phyloP scores from a whole-genome alignment of 768 basidiomycete genomes.

The Amanita rimosa region DNA sequence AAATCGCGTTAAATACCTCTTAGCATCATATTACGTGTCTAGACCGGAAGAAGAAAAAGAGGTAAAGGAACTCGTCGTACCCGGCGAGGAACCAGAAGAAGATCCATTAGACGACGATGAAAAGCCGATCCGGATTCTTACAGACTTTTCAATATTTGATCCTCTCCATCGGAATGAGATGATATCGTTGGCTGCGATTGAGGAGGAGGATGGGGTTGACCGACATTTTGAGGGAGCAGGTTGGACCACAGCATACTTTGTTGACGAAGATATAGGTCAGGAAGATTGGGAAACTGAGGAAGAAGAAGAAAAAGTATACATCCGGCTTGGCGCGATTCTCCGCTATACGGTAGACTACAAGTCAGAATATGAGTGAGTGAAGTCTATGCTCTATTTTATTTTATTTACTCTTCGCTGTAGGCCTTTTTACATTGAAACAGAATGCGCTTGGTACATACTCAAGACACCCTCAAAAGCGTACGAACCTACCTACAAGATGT shows the following conservation, averaged over 20 bases:
- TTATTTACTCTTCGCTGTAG: slow-evolving; percentile 25
- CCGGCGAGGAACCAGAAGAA: slow-evolving; percentile 29
- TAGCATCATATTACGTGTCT: slow-evolving; percentile 29
- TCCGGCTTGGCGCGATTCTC: slow-evolving; percentile 37
- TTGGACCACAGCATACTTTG: slow-evolving; percentile 30
- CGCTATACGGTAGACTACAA: slow-evolving; percentile 41
- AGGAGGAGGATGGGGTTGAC: slow-evolving; percentile 26
- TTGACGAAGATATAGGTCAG: slow-evolving; percentile 55
- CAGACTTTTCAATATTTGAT: slow-evolving; percentile 54
- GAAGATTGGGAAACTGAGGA: slow-evolving; percentile 31
- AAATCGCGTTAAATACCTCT: slow-evolving; percentile 5
- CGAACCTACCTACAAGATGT: slow-evolving; percentile 27
- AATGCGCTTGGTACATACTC: slow-evolving; percentile 53
- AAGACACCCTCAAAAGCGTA: slow-evolving; percentile 36
- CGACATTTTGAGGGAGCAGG: slow-evolving; percentile 46
- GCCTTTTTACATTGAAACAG: slow-evolving; percentile 55
- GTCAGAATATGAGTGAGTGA: slow-evolving; percentile 35
- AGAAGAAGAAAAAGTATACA: slow-evolving; percentile 22
- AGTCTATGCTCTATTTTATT: neutral
- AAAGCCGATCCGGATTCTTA: slow-evolving; percentile 49
- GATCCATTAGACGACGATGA: slow-evolving; percentile 17
- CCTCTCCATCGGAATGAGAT: slow-evolving; percentile 30
- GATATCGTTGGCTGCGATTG: slow-evolving; percentile 36
- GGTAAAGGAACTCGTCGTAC: slow-evolving; percentile 20
- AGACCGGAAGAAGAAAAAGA: slow-evolving; percentile 23